A percentile compares a stretch with the other conserved stretches of the same genome.
Conservation (phyloP, 2,329 filamentous ascomycete genomes). For the Ceratocystis albifundus region DNA sequence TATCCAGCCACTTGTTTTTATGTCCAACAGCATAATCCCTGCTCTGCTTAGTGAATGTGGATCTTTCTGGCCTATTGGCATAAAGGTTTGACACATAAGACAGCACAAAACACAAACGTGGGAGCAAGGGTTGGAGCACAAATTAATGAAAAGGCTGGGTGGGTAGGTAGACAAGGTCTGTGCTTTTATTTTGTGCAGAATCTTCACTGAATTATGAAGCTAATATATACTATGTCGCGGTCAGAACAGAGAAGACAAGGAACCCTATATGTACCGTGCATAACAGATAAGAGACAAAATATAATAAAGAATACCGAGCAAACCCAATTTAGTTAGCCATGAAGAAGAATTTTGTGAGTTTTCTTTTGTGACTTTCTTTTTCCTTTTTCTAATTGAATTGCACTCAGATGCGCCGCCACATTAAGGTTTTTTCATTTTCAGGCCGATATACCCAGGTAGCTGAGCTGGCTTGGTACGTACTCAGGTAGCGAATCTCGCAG, state of each 20-base stretch:
- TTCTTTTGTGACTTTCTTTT: too few species aligned
- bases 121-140: not conserved
- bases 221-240: not conserved
- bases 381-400: too few species aligned
- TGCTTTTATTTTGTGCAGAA: not conserved
- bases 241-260: not conserved
- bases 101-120: not conserved
- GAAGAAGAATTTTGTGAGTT: too few species aligned
- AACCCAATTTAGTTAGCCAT: too few species aligned
- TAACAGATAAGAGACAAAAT: not conserved
- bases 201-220: constrained; percentile 1
- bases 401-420: too few species aligned
- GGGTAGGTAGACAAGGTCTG: not conserved
- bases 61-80: not conserved
- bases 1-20: constrained; percentile 7
- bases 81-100: constrained; percentile 3
- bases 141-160: constrained; percentile 1
- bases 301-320: not conserved
- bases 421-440: too few species aligned
- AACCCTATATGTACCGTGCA: not conserved
- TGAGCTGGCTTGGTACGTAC: too few species aligned
- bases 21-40: not conserved
- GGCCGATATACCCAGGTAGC: too few species aligned
- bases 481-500: too few species aligned
- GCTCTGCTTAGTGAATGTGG: not conserved